These are phyloP conservation scores for Lachancea sp. DNA, from an alignment of 805 yeast genomes.

Conservation along the genomic window DNA sequence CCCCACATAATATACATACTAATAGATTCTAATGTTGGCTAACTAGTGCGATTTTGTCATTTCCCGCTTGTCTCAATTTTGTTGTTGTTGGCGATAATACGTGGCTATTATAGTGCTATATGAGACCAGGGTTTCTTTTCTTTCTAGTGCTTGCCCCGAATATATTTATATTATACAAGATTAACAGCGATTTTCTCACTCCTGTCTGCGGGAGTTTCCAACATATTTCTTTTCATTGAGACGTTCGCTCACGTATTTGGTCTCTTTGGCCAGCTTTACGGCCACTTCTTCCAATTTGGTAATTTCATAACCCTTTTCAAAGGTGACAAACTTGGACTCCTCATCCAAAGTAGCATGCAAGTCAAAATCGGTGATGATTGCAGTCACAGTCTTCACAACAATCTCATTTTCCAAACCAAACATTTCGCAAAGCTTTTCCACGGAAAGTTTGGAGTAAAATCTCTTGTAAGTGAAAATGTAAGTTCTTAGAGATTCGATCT, in stretches of 20 bases:
- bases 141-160: neutral
- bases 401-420: conserved; percentile 56
- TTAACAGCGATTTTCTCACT: neutral
- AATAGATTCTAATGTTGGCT: neutral
- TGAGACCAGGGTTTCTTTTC: neutral
- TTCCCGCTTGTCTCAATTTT: too few relatives aligned
- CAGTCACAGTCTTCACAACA: conserved; percentile 58
- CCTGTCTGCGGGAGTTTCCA: conserved; percentile 6
- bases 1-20: neutral
- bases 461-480: conserved; percentile 79
- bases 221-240: conserved; percentile 13
- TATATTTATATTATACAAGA: conserved; percentile 9
- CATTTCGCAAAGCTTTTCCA: conserved; percentile 53
- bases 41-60: too few relatives aligned
- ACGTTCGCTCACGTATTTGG: conserved; percentile 31
- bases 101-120: conserved; percentile 4
- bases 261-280: conserved; percentile 50
- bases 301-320: conserved; percentile 72
- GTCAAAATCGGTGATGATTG: conserved; percentile 74
- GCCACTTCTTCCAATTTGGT: conserved; percentile 85
- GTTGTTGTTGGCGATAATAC: neutral
- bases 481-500: conserved; percentile 88
- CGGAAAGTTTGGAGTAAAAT: conserved; percentile 67
- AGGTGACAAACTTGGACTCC: conserved; percentile 53
- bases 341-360: conserved; percentile 66